Evolutionary conservation across 1,284 basidiomycete species (phyloP), one percentile per base, ranked within the genome.

Genomic region (Filobasidium uniguttulatum): DNA sequence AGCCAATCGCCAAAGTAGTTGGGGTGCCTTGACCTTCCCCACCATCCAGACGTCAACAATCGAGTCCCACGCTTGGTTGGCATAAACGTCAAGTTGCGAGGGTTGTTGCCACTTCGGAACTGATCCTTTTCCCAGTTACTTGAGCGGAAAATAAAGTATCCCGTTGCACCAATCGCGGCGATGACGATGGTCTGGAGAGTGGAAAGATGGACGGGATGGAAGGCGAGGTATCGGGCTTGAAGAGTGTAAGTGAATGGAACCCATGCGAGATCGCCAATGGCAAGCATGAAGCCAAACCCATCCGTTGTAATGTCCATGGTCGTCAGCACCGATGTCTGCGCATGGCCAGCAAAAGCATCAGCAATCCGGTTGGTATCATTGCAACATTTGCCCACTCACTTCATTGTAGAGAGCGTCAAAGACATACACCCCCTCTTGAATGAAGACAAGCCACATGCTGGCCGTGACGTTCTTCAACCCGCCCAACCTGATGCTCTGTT

Each of bases 251-350:
- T 81, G 70, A 97, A 96, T 5, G 94, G 94, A 8, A 98, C 85
- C 85, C 89, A 97, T 17, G 81, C 73, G 22, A 97, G 77, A 67
- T 98, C 90, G 41, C 93, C 94, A 44, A 94, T 80, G 3, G 87
- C 73, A 28, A 99, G 81, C 94, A 98, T 99, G 76, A 93, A 97
- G 6, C 94, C 94, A 60, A 98, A 97, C 4, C 93, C 93, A 60
- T 99, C 94, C 25, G 87, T 88, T 7, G 83, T 93, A 63, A 98
- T 94, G 66, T 98, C 93, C 89, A 98, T 97, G 17, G 86, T 90
- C 8, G 86, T 91, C 55, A 98, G 77, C 61, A 98, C 80, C 9
- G 85, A 82, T 19, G 72, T 57, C 72, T 75, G 55, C 9, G 5
- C 34, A 3, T 26, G 15, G 15, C 19, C 17, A 41, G 28, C 19